Evolutionary conservation across 2,329 filamentous ascomycete species (phyloP), one percentile per base, ranked within the genome.

Genomic region (Helotiales sp.): DNA sequence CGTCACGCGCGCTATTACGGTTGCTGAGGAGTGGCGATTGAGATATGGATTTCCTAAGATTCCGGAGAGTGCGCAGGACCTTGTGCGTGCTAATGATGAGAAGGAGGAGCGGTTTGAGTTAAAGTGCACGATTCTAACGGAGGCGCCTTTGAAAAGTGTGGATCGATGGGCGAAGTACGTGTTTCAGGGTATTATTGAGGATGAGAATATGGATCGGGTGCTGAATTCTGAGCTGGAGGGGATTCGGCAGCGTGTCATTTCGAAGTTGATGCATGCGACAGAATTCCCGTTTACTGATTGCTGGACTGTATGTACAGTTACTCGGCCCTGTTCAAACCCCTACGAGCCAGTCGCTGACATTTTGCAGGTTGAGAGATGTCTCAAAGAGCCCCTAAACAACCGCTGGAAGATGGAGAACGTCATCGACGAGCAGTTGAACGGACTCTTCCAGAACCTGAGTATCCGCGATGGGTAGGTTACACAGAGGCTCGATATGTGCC

Each of bases 11-110:
- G 52, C 49, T 3, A 67, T 61, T 7, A 61, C 58, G n/a, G 30
- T 64, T 2, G n/a, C 45, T 10, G 65, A 67, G 24, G 65, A 67
- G 30, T 64, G 61, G 65, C 57, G 57, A 10, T 24, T 67, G 37
- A 57, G 54, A n/a, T 40, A 40, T 26, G 22, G 22, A 10, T 64
- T 61, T 30, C 55, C 61, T 13, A 47, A 55, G 22, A 49, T 64
- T 8, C 61, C 65, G 15, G 65, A 61, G 32, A 62, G 26, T 7
- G 17, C 13, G 17, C 8, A 37, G 28, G 58, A 66, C 40, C 13
- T 57, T 24, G 1, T 37, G 11, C 15, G 17, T 4, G 52, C 50
- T 2, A 49, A 30, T 28, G 2, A 4, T 20, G 24, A 49, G 20
- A 43, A 3, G 22, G 40, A 13, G 22, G 11, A 32, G 11, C 50